phyloP scores from a whole-genome alignment of 257 asterid species.

The Solanum etuberosum region DNA sequence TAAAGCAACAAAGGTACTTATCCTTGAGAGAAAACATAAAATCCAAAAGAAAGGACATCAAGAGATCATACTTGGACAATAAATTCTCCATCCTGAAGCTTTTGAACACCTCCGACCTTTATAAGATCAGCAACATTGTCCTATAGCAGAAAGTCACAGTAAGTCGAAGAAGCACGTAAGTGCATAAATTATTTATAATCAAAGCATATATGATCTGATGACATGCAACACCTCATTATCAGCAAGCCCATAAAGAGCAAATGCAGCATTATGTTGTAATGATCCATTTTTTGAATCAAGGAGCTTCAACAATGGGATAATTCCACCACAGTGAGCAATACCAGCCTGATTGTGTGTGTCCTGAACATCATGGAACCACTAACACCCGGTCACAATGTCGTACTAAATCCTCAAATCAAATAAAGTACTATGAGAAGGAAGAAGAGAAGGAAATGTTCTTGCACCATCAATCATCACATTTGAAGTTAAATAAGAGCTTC shows the following conservation, averaged over 20 bases:
- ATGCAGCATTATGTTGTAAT: slow-evolving; percentile 97
- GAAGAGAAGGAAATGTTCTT: not conserved
- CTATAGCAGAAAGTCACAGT: slow-evolving; percentile 24
- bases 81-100: slow-evolving; percentile 96
- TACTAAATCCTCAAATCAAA: not conserved
- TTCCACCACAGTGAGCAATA: slow-evolving; percentile 90
- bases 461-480: not conserved
- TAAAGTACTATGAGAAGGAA: not conserved
- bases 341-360: slow-evolving; percentile 98
- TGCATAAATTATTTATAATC: not conserved
- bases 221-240: slow-evolving; percentile 70
- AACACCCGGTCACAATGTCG: not conserved
- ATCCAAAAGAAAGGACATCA: not conserved
- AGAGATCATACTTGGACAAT: slow-evolving; percentile 62
- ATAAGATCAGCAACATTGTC: slow-evolving; percentile 92
- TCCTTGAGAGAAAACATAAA: not conserved
- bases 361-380: slow-evolving; percentile 19
- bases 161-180: not conserved
- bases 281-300: slow-evolving; percentile 94
- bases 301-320: slow-evolving; percentile 72
- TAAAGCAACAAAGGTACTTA: not conserved
- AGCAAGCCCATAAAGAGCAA: slow-evolving; percentile 97
- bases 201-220: not conserved
- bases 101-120: slow-evolving; percentile 92
- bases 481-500: not conserved